Percentiles rank a stretch among this genome's conserved stretches.
Evolutionary conservation across 2,329 filamentous ascomycete genomes (phyloP).

Genomic region (Claviceps paspali): DNA sequence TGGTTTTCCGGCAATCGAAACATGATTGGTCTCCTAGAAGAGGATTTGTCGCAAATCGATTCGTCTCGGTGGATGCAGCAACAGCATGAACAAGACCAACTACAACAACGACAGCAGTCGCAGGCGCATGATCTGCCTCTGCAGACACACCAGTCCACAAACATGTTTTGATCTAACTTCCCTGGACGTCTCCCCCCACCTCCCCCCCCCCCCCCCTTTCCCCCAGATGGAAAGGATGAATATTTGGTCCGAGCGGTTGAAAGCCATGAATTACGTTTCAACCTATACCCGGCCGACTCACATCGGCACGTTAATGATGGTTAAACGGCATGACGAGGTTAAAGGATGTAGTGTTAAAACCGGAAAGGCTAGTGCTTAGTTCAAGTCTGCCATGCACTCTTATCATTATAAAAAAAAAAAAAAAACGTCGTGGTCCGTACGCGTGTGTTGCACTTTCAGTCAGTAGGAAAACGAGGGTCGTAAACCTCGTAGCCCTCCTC

Average conservation of each 20-base stretch:
- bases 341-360: background rate
- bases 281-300: background rate
- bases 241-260: background rate
- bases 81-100: conserved; percentile 5
- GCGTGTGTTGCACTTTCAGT: conserved; percentile 25
- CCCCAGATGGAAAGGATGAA: background rate
- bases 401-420: background rate
- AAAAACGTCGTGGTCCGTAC: background rate
- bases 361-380: background rate
- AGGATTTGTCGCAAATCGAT: conserved; percentile 36
- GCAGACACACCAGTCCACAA: background rate
- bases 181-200: too few relatives aligned
- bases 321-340: background rate
- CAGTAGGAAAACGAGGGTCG: conserved; percentile 43
- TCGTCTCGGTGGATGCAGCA: conserved; percentile 20
- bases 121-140: background rate
- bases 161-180: background rate
- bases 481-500: conserved; percentile 60
- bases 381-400: background rate
- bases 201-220: too few relatives aligned
- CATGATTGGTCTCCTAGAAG: conserved; percentile 49
- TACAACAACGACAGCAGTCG: conserved; percentile 7
- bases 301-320: background rate
- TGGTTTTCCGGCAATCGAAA: conserved; percentile 53
- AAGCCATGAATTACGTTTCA: background rate